Percentiles rank a stretch among this genome's conserved stretches.
These are phyloP conservation scores for Corchorus capsularis DNA, from an alignment of 345 rosid species.

Conservation along the genomic window DNA sequence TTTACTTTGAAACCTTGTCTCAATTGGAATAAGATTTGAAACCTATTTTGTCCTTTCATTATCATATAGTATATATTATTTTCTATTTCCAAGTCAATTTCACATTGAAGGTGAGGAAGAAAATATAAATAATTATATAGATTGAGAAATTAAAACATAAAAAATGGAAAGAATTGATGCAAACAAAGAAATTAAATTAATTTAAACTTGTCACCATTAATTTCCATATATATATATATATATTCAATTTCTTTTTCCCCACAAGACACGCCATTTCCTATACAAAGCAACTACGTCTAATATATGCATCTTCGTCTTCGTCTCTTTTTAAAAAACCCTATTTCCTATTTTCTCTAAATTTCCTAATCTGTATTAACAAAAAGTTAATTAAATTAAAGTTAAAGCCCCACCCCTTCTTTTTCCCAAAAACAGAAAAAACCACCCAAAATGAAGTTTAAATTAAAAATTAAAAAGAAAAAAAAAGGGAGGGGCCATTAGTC, in stretches of 20 bases:
- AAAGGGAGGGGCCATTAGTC: neutral
- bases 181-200: neutral
- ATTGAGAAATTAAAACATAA: neutral
- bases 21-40: too few relatives aligned
- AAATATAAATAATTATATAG: too few relatives aligned
- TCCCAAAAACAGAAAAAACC: neutral
- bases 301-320: too few relatives aligned
- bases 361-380: conserved; percentile 2
- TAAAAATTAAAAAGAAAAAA: neutral
- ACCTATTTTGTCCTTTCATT: too few relatives aligned
- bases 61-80: too few relatives aligned
- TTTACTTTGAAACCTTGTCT: too few relatives aligned
- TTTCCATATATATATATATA: neutral
- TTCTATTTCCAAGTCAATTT: too few relatives aligned
- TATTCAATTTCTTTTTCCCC: neutral
- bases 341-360: neutral
- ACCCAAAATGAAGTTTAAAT: neutral
- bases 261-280: conserved; percentile 4
- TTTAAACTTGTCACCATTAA: neutral
- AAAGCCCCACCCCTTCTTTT: neutral
- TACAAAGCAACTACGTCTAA: neutral
- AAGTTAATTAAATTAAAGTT: neutral
- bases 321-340: neutral
- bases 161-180: neutral
- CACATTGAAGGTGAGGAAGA: too few relatives aligned